These are phyloP conservation scores for Crucibulum laeve DNA, from an alignment of 768 basidiomycete genomes.

Conservation along the genomic window DNA sequence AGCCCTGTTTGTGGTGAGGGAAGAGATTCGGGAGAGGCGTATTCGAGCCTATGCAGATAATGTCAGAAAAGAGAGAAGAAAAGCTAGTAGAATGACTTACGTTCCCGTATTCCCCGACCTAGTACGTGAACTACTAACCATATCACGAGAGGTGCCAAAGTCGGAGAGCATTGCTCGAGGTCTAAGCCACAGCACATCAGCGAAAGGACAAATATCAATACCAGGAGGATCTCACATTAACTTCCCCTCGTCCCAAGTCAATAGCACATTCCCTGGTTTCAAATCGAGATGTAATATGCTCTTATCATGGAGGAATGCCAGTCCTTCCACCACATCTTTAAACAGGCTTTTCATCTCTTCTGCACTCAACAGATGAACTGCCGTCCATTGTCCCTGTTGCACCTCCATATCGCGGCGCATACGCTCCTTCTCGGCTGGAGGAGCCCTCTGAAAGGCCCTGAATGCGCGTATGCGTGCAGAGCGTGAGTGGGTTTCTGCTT, in stretches of 20 bases:
- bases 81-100: slow-evolving; percentile 39
- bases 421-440: slow-evolving; percentile 59
- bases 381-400: slow-evolving; percentile 20
- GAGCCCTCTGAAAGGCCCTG: slow-evolving; percentile 60
- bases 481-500: slow-evolving; percentile 29
- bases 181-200: slow-evolving; percentile 29
- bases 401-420: slow-evolving; percentile 50
- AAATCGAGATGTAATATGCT: slow-evolving; percentile 91
- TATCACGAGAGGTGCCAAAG: slow-evolving; percentile 92
- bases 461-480: slow-evolving; percentile 76
- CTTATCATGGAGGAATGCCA: slow-evolving; percentile 80
- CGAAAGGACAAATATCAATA: neutral
- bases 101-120: slow-evolving; percentile 96
- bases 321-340: slow-evolving; percentile 78
- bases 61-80: neutral
- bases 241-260: slow-evolving; percentile 87
- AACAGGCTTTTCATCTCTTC: slow-evolving; percentile 83
- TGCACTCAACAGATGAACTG: slow-evolving; percentile 80
- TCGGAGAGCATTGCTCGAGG: slow-evolving; percentile 94
- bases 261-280: slow-evolving; percentile 89
- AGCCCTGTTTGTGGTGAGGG: slow-evolving; percentile 60
- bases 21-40: slow-evolving; percentile 84
- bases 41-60: slow-evolving; percentile 59
- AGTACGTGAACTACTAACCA: slow-evolving; percentile 59
- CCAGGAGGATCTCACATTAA: slow-evolving; percentile 54